Conservation (phyloP, 169 alveolate genomes). For the Cryptosporidium canis region DNA sequence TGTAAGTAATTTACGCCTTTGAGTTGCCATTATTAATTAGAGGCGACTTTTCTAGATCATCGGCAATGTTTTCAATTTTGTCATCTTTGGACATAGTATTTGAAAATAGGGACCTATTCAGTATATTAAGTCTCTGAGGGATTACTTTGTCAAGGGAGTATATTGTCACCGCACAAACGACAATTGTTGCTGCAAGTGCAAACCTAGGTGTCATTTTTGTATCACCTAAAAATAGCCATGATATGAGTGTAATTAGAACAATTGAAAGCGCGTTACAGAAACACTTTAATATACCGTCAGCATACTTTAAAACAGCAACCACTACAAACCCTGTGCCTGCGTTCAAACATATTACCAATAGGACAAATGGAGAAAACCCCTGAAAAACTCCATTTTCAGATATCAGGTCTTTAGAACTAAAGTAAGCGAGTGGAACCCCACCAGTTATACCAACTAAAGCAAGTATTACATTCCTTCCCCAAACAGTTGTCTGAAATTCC, state of each 20-base stretch:
- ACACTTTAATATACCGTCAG: conserved; percentile 45
- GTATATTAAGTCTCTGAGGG: background rate
- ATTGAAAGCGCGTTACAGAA: conserved; percentile 58
- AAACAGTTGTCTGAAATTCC: conserved; percentile 32
- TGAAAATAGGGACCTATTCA: background rate
- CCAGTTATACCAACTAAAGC: conserved; percentile 37
- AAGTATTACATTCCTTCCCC: conserved; percentile 56
- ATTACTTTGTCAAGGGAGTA: conserved; percentile 45
- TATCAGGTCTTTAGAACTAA: conserved; percentile 7
- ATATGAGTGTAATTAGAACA: conserved; percentile 7
- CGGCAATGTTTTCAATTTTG: background rate
- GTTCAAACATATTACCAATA: conserved; percentile 10
- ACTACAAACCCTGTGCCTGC: conserved; percentile 53
- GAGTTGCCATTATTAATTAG: background rate
- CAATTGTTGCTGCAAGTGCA: conserved; percentile 48
- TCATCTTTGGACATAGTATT: background rate
- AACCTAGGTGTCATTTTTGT: conserved; percentile 33
- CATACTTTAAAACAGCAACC: conserved; percentile 46
- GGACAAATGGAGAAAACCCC: conserved; percentile 37
- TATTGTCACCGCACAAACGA: conserved; percentile 25
- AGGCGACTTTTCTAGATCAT: background rate
- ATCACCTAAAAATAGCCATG: conserved; percentile 51
- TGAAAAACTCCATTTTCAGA: conserved; percentile 11
- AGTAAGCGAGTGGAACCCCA: conserved; percentile 28
- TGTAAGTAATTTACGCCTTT: background rate